Base-by-base conservation (phyloP, 495 filamentous ascomycete species). In the Xylaria cubensis region DNA sequence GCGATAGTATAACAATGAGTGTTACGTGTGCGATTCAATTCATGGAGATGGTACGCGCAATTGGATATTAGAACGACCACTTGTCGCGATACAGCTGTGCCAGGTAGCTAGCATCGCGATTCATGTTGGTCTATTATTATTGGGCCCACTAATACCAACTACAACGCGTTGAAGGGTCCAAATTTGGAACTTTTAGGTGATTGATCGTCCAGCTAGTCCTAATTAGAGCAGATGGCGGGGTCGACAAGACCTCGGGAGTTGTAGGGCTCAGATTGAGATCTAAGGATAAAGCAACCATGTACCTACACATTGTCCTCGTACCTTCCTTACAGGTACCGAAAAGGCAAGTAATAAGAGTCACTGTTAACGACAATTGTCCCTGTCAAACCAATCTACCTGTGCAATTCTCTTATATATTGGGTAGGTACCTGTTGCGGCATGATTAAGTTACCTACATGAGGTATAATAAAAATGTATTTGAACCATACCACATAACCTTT, bases 41-140 rank as follows among this genome's bases (percentile, higher is more conserved):
- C 8, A 29, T 44, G 7, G 26, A 53, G 59, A 34, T 44, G 48
- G n/a, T 32, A 21, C 36, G 39, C 15, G 66, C 19, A 58, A 17
- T 61, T 36, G 19, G 58, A 56, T 9, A 61, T n/a, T 42, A 51
- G 56, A 50, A 67, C 65, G 34, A 67, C 50, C 19, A 61, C 34
- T 67, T 59, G 66, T 68, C 41, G 53, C 66, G 19, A 39, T 29
- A 39, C 7, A 15, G 10, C 21, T 29, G 4, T 56, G 13, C 63
- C 39, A 63, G 39, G 21, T 63, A 36, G 32, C 66, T 68, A 17
- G 53, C 26, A 26, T 68, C 66, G 66, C 66, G 66, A 15, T 59
- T 59, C 66, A 56, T 19, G 41, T 36, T 44, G 21, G 39, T 41
- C 10, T 63, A 19, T 41, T 63, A 26, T 63, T 17, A 44, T 63